Evolutionary conservation across 2,329 filamentous ascomycete species (phyloP).

Genomic region (Elsinoe arachidis): DNA sequence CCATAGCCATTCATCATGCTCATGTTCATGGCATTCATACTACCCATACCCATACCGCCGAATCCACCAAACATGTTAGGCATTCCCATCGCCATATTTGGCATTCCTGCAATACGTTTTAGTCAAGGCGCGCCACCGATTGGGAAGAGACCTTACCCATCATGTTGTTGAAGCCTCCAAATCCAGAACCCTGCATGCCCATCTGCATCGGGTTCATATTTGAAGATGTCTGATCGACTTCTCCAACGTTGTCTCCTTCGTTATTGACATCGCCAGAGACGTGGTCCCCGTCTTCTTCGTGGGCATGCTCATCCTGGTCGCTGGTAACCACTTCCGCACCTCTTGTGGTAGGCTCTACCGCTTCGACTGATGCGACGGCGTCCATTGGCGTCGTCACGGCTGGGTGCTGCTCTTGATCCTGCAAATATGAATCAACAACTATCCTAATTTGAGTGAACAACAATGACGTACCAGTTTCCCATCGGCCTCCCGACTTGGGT

Average conservation of each 20-base stretch:
- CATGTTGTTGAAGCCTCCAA: conserved; percentile 73
- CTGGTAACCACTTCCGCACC: no score
- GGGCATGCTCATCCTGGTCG: background rate
- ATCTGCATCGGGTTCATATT: conserved; percentile 65
- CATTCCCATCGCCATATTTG: conserved; percentile 77
- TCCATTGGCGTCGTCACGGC: no score
- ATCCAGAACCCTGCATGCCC: conserved; percentile 44
- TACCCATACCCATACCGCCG: conserved; percentile 64
- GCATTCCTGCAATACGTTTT: conserved; percentile 51
- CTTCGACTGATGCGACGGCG: no score
- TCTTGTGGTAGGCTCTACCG: no score
- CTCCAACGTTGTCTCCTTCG: conserved; percentile 7
- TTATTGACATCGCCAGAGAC: conserved; percentile 5
- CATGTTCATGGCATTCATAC: conserved; percentile 52
- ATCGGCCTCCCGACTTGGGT: no score
- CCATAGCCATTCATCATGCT: conserved; percentile 58
- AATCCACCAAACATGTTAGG: conserved; percentile 73
- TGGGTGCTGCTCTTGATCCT: no score
- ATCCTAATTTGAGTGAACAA: no score
- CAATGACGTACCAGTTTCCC: background rate
- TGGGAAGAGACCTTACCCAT: conserved; percentile 61
- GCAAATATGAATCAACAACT: no score
- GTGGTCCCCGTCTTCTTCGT: conserved; percentile 4
- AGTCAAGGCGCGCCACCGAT: background rate
- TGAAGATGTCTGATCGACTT: conserved; percentile 29